Evolutionary conservation across 805 yeast species (phyloP).

Genomic region (Danielia reshetovae): DNA sequence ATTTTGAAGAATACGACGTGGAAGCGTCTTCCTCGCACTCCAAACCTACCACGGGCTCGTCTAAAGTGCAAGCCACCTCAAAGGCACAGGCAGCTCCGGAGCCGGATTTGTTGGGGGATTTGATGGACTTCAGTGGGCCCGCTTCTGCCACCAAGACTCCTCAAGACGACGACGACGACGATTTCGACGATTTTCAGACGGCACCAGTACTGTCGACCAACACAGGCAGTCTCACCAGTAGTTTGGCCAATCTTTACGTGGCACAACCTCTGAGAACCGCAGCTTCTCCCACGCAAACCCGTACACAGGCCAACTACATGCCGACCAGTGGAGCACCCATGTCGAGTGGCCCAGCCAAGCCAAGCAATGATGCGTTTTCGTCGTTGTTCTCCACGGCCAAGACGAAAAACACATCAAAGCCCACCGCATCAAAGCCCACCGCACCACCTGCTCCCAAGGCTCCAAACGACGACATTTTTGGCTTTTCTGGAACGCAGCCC

Average conservation of each 20-base stretch:
- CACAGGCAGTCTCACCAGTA: constrained; percentile 16
- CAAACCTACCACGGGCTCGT: constrained; percentile 35
- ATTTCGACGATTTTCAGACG: constrained; percentile 80
- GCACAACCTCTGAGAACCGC: constrained; percentile 9
- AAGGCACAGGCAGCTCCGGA: constrained; percentile 24
- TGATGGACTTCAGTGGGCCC: constrained; percentile 40
- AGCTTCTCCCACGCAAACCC: constrained; percentile 10
- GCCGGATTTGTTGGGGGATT: constrained; percentile 48
- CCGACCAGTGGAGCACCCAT: constrained; percentile 15
- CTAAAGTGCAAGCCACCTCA: constrained; percentile 28
- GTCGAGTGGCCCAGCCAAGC: constrained; percentile 37
- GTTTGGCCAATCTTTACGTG: constrained; percentile 27
- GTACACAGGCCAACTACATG: constrained; percentile 13
- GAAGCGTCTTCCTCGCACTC: constrained; percentile 22
- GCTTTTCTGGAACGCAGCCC: constrained; percentile 4
- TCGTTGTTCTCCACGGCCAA: constrained; percentile 66
- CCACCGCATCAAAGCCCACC: constrained; percentile 7
- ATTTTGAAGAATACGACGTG: constrained; percentile 62
- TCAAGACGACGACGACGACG: constrained; percentile 60
- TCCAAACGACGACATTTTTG: constrained; percentile 32
- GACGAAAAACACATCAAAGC: constrained; percentile 24
- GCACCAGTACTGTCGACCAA: constrained; percentile 39
- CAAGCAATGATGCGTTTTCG: constrained; percentile 65
- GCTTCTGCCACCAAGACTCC: constrained; percentile 16
- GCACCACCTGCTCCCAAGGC: too few species aligned